These are phyloP conservation scores for Ophiostoma fasciatum DNA, from an alignment of 2,329 filamentous ascomycete genomes.

Conservation along the genomic window DNA sequence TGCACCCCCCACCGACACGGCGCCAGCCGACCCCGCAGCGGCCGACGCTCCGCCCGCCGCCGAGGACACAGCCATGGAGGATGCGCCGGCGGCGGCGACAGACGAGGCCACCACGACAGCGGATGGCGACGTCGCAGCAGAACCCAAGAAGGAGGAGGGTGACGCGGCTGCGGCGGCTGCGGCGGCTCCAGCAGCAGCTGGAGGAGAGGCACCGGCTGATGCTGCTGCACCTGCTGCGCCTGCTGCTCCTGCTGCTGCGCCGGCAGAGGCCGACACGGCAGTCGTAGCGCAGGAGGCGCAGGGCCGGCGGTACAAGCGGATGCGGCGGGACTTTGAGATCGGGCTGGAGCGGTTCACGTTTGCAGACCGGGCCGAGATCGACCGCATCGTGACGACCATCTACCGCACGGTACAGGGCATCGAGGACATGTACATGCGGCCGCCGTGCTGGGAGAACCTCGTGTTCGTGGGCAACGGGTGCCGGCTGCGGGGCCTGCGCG, in stretches of 20 bases:
- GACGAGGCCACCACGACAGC: background rate
- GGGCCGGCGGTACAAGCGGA: conserved; percentile 14
- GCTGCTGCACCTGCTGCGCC: no score
- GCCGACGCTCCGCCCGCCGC: background rate
- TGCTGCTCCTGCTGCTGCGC: conserved; percentile 6
- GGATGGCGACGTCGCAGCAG: background rate
- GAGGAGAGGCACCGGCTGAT: background rate
- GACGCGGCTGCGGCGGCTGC: conserved; percentile 2
- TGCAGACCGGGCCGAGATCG: conserved; percentile 56
- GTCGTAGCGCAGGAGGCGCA: conserved; percentile 8
- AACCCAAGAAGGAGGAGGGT: no score
- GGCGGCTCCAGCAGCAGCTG: background rate
- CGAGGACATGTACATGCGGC: conserved; percentile 70
- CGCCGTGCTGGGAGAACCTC: conserved; percentile 80
- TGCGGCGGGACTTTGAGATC: conserved; percentile 57
- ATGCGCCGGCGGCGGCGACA: conserved; percentile 1
- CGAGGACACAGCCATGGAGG: background rate
- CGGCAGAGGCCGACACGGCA: background rate
- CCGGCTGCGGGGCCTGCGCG: conserved; percentile 62
- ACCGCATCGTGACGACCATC: conserved; percentile 70
- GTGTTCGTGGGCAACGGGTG: conserved; percentile 84
- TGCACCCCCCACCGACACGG: no score
- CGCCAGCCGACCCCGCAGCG: no score
- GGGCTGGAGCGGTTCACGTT: conserved; percentile 62
- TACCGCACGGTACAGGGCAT: conserved; percentile 73